Evolutionary conservation across 176 grass and related monocot species (phyloP).

Genomic region (Paspalum vaginatum): DNA sequence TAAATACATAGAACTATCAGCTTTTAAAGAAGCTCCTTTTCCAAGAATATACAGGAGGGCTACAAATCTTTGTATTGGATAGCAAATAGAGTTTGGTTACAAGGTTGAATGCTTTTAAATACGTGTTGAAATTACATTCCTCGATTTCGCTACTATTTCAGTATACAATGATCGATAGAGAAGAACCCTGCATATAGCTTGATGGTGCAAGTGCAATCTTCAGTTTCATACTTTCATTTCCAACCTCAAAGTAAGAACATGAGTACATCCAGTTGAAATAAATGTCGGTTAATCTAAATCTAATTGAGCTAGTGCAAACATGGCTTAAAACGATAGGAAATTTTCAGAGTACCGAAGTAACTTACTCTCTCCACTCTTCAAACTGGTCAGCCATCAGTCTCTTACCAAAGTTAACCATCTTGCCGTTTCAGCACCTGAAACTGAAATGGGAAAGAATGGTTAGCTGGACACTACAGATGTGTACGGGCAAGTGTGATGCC

Average conservation of each 20-base stretch:
- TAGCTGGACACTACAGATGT: not conserved
- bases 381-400: conserved; percentile 65
- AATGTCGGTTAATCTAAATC: conserved; percentile 11
- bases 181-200: not conserved
- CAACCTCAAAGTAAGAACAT: not conserved
- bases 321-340: conserved; percentile 13
- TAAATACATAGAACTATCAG: not conserved
- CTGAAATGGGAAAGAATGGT: conserved; percentile 29
- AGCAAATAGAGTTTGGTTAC: too few relatives aligned
- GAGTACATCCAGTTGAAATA: not conserved
- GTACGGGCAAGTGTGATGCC: too few relatives aligned
- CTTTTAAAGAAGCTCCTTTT: not conserved
- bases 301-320: not conserved
- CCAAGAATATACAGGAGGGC: too few relatives aligned
- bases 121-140: not conserved
- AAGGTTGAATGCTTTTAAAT: too few relatives aligned
- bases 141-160: not conserved
- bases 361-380: conserved; percentile 86
- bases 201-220: conserved; percentile 15
- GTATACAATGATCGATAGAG: not conserved
- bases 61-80: too few relatives aligned
- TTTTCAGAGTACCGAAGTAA: conserved; percentile 18
- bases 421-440: conserved; percentile 38
- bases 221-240: not conserved
- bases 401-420: conserved; percentile 95